phyloP scores from a whole-genome alignment of 2,329 filamentous ascomycete species.

The Aspergillus texensis region DNA sequence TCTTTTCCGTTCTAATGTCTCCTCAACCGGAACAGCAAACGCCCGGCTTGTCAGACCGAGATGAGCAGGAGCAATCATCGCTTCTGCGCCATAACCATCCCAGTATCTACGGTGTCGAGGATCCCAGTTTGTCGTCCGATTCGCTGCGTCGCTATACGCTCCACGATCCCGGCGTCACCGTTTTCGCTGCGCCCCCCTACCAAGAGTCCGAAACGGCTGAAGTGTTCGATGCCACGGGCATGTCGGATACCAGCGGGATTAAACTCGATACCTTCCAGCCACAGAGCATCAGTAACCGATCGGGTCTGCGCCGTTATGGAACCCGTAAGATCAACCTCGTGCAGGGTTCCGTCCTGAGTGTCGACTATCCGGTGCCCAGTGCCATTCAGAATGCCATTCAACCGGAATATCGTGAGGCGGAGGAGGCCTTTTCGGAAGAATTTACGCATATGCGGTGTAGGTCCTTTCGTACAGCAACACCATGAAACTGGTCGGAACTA shows the following conservation, averaged over 20 bases:
- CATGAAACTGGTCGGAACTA: conserved; percentile 3
- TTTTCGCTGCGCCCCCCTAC: conserved; percentile 52
- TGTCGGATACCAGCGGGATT: conserved; percentile 49
- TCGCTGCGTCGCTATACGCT: conserved; percentile 35
- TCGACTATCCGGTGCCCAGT: conserved; percentile 95
- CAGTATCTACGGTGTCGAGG: conserved; percentile 49
- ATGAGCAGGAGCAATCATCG: conserved; percentile 28
- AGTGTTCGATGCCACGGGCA: conserved; percentile 49
- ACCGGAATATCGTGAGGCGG: conserved; percentile 81
- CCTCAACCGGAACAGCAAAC: conserved; percentile 10
- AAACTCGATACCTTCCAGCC: conserved; percentile 65
- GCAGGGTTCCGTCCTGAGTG: conserved; percentile 91
- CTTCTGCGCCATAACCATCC: conserved; percentile 38
- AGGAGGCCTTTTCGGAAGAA: conserved; percentile 83
- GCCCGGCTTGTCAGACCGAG: conserved; percentile 13
- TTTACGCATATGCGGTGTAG: conserved; percentile 93
- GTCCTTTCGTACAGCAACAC: conserved; percentile 23
- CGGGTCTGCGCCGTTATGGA: conserved; percentile 76
- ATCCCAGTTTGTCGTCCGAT: conserved; percentile 45
- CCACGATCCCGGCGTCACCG: conserved; percentile 57
- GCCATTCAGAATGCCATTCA: conserved; percentile 97
- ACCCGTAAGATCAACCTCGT: conserved; percentile 98
- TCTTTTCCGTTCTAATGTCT: background rate
- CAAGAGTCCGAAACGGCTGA: conserved; percentile 60
- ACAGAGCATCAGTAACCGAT: conserved; percentile 73